Evolutionary conservation across 1,139 yeast genomes (phyloP), one percentile per base, ranked within the genome.

Genomic region (Saccharomycopsis hybrid): DNA sequence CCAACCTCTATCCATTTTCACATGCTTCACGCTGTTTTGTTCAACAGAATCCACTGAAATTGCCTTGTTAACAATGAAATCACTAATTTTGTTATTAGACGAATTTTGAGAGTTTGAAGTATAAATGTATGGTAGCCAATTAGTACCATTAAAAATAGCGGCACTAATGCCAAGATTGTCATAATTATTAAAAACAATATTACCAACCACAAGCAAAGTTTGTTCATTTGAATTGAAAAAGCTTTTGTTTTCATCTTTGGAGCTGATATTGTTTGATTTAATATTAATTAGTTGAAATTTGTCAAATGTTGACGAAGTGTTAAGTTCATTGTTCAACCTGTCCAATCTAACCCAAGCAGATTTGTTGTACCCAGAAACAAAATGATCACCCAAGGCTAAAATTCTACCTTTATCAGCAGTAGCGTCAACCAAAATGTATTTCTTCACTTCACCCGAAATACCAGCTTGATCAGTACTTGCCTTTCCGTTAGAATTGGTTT

Each of bases 61-160:
- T 45, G 73, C 72, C 47, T 62, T 62, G 50, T 70, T 67, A 49
- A 65, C 58, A 48, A 65, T 65, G 30, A 72, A 61, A 18, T 62
- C 59, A 18, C 55, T 55, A 3, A 58, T 54, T 1, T 46, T 41
- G 2, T 59, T 48, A 1, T 53, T 43, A 3, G 55, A 46, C 2
- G 58, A 38, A 4, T 59, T 58, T 11, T 59, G 58, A 55, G 57
- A 54, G 52, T 61, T 50, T 4, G 71, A 61, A 2, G 77, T 66
- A 25, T 68, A 58, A 11, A 81, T 67, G 56, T 80, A 80, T 5
- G 97, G 97, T 35, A 69, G 64, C 96, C 97, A 90, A 2, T 62
- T 55, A 0, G 72, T 60, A 2, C 94, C 92, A 62, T 87, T 81
- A 66, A 67, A 89, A 41, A 82, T 65, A 0, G 94, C 92, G 31